Base-by-base conservation (phyloP, 805 yeast species). In the Wickerhamiella sergipiensis region DNA sequence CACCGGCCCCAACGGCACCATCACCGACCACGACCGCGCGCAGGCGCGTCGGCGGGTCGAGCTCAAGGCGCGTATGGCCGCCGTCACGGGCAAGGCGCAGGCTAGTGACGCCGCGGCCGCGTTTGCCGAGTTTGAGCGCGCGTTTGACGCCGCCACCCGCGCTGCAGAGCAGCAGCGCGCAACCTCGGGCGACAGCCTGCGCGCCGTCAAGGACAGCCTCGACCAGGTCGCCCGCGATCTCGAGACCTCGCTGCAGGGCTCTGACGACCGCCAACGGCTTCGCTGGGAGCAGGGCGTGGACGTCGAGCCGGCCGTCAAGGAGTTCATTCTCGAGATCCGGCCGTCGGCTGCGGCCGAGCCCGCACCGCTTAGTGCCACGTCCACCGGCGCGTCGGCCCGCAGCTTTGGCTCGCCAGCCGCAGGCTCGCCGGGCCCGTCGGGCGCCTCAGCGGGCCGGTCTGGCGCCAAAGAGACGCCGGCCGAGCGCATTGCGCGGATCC, bases 1-100 rank as follows among this genome's bases (percentile, higher is more conserved):
- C 4, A 78, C 92, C 6, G 97, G 97, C 7, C 83, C 87, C 46
- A 79, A 83, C 60, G 97, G 97, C 29, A 79, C 79, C 53, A 77
- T 87, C 8, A 89, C 97, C 2, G 96, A 85, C 23, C 67, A 79
- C 13, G 97, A 89, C 63, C 76, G 84, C 53, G 77, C 84, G 55
- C 83, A 84, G 59, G 92, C 90, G 40, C 81, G 77, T 58, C 81
- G 85, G 43, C 83, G 84, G 61, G 94, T 90, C 42, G 68, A 80
- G 51, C 71, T 92, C 58, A 80, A 81, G 55, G 85, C 89, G 48
- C 77, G 95, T 58, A 88, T 90, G 95, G 95, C 95, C 26, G 86
- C 90, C 3, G 75, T 90, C 60, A 89, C 97, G 0, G 96, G 96
- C 6, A 83, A 80, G 60, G 81, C 79, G 59, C 71, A 77, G 7